Evolutionary conservation across 1,284 basidiomycete species (phyloP).

Genomic region (Kwoniella shivajii): DNA sequence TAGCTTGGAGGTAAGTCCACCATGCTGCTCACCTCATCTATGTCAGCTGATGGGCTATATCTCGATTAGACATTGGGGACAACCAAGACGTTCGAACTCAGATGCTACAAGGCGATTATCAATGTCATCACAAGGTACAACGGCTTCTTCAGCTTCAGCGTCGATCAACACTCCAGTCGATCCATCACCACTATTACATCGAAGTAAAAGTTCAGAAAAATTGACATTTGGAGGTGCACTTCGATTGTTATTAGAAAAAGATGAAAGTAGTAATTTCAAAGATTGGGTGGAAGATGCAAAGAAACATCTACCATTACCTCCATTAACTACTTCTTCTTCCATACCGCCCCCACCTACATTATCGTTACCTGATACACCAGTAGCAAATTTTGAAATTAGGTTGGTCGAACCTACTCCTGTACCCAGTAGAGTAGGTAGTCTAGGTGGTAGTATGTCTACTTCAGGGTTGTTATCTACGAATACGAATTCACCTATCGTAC

Average conservation of each 20-base stretch:
- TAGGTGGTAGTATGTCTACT: constrained; percentile 35
- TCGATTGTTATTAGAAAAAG: constrained; percentile 42
- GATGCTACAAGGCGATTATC: constrained; percentile 18
- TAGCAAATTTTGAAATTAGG: constrained; percentile 44
- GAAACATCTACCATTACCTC: constrained; percentile 15
- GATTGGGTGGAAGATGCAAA: constrained; percentile 53
- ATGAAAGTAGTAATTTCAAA: constrained; percentile 42
- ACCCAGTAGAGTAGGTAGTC: constrained; percentile 45
- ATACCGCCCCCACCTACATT: constrained; percentile 17
- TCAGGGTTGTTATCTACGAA: constrained; percentile 14
- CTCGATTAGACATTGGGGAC: constrained; percentile 38
- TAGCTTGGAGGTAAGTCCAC: constrained; percentile 44
- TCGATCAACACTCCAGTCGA: constrained; percentile 36
- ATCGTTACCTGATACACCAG: constrained; percentile 40
- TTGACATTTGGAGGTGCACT: constrained; percentile 44
- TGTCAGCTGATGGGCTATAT: constrained; percentile 1
- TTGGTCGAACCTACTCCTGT: constrained; percentile 52
- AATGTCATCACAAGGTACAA: constrained; percentile 29
- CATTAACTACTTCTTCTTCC: not conserved
- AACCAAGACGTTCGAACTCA: constrained; percentile 16
- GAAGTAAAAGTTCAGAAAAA: constrained; percentile 24
- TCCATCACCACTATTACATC: constrained; percentile 12
- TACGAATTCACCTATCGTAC: constrained; percentile 10
- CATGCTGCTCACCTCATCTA: not conserved
- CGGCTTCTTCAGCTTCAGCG: constrained; percentile 29